Evolutionary conservation across 208 protist genomes (phyloP), one percentile per base, ranked within the genome.

Genomic region (Crithidia acanthocephali): DNA sequence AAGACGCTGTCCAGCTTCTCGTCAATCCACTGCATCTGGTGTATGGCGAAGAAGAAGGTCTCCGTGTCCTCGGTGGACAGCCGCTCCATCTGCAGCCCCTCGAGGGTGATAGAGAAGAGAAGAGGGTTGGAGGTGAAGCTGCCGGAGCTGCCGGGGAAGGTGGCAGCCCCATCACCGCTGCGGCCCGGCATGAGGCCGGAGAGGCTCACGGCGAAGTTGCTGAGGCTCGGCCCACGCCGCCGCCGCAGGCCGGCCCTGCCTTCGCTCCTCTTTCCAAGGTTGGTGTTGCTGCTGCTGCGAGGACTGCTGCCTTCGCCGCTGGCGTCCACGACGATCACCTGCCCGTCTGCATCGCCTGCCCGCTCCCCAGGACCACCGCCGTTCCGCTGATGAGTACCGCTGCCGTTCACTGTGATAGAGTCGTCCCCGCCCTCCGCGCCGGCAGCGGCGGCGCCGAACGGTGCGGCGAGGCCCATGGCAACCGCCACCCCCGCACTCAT

Each of bases 1-100:
- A 88, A 77, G 16, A 88, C 77, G 16, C n/a, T 23, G 45, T 60
- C 59, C 25, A 55, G 47, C 30, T 80, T 64, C 62, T 85, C 84
- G 56, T 94, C 84, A 18, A 92, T 79, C 50, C 88, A 51, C 68
- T 94, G 86, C 67, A 94, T 61, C 58, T 83, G 84, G 52, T 87
- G 84, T 0, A 94, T 57, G 22, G 79, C 68, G 25, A 83, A 59
- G 56, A 80, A 87, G 30, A 80, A 58, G 30, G 68, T 88, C 60
- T 69, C 69, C 22, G 75, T 85, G 74, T 93, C 81, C 32, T 84
- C 86, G 10, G 83, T 76, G 15, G 77, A 68, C 11, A 93, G 75
- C 23, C 68, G 75, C 45, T 90, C 79, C 16, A 88, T 28, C 25
- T 86, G 63, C 16, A 87, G 37, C 11, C 82, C 85, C 33, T 92